phyloP scores from a whole-genome alignment of 495 filamentous ascomycete species.

The Aspergillus baeticus region DNA sequence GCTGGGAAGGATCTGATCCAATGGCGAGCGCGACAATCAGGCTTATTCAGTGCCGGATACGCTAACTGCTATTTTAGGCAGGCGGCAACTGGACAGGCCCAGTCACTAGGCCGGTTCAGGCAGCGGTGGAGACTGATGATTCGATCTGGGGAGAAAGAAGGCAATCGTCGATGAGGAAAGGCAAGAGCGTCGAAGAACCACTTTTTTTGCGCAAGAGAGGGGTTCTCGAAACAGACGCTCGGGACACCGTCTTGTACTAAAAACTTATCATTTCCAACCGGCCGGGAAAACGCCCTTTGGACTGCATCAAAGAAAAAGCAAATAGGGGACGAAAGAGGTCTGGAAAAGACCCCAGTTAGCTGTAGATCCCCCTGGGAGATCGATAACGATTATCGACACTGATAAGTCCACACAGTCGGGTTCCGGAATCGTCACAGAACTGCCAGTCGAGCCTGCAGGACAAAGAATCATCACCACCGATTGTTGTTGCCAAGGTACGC shows the following conservation, averaged over 20 bases:
- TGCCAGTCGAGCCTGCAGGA: neutral
- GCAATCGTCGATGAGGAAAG: slow-evolving; percentile 3
- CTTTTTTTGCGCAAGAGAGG: neutral
- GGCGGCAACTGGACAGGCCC: slow-evolving; percentile 25
- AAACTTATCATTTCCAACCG: slow-evolving; percentile 9
- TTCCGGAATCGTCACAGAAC: neutral
- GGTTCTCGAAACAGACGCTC: neutral
- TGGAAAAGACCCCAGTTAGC: slow-evolving; percentile 13
- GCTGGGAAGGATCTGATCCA: slow-evolving; percentile 14
- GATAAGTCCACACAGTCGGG: slow-evolving; percentile 22
- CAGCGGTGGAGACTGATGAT: slow-evolving; percentile 31
- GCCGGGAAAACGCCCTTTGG: slow-evolving; percentile 2
- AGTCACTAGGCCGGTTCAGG: slow-evolving; percentile 29
- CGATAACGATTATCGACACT: slow-evolving; percentile 25
- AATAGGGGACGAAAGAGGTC: slow-evolving; percentile 5
- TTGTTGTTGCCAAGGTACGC: neutral
- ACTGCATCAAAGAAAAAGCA: slow-evolving; percentile 16
- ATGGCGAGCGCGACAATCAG: slow-evolving; percentile 22
- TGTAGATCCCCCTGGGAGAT: slow-evolving; percentile 27
- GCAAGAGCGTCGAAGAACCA: slow-evolving; percentile 4
- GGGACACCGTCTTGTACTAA: neutral
- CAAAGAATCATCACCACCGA: neutral
- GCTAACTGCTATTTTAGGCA: slow-evolving; percentile 24
- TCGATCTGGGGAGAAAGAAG: slow-evolving; percentile 33
- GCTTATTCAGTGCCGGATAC: slow-evolving; percentile 31